These are phyloP conservation scores for Ceratonia siliqua DNA, from an alignment of 306 rosid genomes.

Conservation along the genomic window DNA sequence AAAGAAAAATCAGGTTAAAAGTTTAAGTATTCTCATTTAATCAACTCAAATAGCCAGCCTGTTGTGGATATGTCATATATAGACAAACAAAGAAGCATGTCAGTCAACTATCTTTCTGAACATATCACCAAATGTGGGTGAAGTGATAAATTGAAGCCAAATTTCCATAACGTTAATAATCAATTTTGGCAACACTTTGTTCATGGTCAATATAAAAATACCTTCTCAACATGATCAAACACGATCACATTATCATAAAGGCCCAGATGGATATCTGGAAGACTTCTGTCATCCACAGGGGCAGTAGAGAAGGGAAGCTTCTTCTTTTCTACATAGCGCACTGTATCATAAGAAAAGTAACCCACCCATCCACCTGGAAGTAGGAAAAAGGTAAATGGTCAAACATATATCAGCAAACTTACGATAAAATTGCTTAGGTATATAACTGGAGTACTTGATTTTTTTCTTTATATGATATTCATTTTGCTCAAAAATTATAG, in stretches of 20 bases:
- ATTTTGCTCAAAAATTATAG: not conserved
- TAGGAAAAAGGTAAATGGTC: conserved; percentile 18
- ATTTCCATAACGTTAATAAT: not conserved
- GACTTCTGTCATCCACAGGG: conserved; percentile 82
- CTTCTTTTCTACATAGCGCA: conserved; percentile 94
- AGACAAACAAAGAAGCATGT: conserved; percentile 7
- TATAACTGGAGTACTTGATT: not conserved
- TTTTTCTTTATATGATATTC: not conserved
- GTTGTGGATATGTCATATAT: not conserved
- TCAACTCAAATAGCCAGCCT: conserved; percentile 4
- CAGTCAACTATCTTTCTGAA: conserved; percentile 1
- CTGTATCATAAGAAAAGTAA: conserved; percentile 92
- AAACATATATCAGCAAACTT: conserved; percentile 22
- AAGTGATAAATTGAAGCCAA: conserved; percentile 9
- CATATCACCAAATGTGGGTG: not conserved
- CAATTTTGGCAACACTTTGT: not conserved
- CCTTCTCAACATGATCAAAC: conserved; percentile 96
- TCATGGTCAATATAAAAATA: conserved; percentile 37
- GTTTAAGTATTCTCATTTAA: conserved; percentile 6
- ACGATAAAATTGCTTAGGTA: not conserved
- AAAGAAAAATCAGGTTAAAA: not conserved
- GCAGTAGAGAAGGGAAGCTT: conserved; percentile 86
- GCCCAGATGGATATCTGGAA: conserved; percentile 95
- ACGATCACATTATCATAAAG: conserved; percentile 89
- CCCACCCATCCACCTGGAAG: conserved; percentile 95